Conservation (phyloP, 495 filamentous ascomycete species). For the Neurospora sublineolata region DNA sequence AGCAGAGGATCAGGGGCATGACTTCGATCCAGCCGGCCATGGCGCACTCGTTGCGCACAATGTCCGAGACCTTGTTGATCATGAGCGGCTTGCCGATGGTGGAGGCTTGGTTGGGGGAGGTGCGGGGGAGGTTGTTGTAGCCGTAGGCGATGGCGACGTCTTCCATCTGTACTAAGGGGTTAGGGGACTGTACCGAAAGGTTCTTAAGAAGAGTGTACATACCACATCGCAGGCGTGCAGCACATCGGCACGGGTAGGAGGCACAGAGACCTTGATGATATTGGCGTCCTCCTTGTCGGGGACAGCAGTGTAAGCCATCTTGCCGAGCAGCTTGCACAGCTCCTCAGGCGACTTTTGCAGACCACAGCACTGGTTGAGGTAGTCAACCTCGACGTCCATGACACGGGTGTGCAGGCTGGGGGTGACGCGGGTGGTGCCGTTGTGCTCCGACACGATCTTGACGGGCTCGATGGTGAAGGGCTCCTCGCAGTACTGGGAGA, state of each 20-base stretch:
- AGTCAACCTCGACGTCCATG: slow-evolving; percentile 74
- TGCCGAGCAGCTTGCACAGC: slow-evolving; percentile 64
- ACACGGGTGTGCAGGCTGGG: slow-evolving; percentile 67
- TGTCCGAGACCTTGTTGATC: slow-evolving; percentile 90
- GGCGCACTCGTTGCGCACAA: slow-evolving; percentile 78
- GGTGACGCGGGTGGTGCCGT: slow-evolving; percentile 63
- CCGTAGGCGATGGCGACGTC: slow-evolving; percentile 92
- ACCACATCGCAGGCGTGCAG: slow-evolving; percentile 87
- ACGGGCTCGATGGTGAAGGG: slow-evolving; percentile 89
- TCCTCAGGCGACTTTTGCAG: slow-evolving; percentile 57
- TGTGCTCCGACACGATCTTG: slow-evolving; percentile 83
- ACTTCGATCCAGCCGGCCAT: slow-evolving; percentile 96
- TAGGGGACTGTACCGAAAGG: too few species aligned
- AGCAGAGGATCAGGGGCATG: slow-evolving; percentile 93
- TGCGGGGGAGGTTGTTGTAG: slow-evolving; percentile 83
- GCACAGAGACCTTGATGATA: slow-evolving; percentile 67
- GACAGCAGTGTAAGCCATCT: slow-evolving; percentile 73
- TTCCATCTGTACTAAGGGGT: slow-evolving; percentile 54
- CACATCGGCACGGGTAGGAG: slow-evolving; percentile 84
- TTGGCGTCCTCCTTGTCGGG: slow-evolving; percentile 53
- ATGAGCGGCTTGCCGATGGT: slow-evolving; percentile 78
- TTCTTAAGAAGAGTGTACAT: too few species aligned
- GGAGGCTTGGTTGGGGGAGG: slow-evolving; percentile 68
- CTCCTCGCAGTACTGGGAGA: slow-evolving; percentile 80
- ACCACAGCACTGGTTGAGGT: slow-evolving; percentile 86